Conservation (phyloP, 2,329 filamentous ascomycete species). For the Microdochium nivale region DNA sequence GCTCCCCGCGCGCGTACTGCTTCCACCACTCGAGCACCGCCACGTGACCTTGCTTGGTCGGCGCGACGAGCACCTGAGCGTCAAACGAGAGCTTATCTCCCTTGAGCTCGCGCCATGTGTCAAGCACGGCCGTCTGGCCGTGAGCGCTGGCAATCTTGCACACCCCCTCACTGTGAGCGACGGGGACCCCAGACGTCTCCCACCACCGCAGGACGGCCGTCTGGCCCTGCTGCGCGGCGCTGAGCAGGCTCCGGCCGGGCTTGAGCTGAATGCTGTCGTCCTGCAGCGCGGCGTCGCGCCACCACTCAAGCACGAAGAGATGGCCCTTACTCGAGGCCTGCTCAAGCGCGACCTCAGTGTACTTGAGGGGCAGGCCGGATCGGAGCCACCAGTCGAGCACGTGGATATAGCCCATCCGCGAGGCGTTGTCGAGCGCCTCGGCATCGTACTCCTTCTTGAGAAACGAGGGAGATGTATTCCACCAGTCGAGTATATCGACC, state of each 20-base stretch:
- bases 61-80: conserved; percentile 73
- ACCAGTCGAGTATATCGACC: conserved; percentile 81
- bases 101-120: conserved; percentile 70
- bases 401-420: conserved; percentile 73
- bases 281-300: conserved; percentile 62
- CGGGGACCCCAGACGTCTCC: conserved; percentile 72
- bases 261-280: conserved; percentile 57
- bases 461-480: conserved; percentile 76
- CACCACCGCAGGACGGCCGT: conserved; percentile 78
- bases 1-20: conserved; percentile 49
- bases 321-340: conserved; percentile 79
- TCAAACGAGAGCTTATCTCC: conserved; percentile 69
- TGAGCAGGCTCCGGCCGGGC: conserved; percentile 75
- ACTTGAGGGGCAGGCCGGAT: conserved; percentile 67
- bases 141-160: conserved; percentile 78
- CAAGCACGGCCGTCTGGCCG: conserved; percentile 75
- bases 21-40: conserved; percentile 92
- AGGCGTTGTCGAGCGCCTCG: conserved; percentile 82
- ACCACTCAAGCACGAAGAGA: conserved; percentile 86
- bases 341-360: conserved; percentile 81
- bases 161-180: conserved; percentile 72
- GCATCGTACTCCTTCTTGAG: conserved; percentile 78
- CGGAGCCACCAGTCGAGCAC: conserved; percentile 90
- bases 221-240: conserved; percentile 76
- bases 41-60: conserved; percentile 80